Evolutionary conservation across 805 yeast species (phyloP).

Genomic region (Alloascoidea africana): DNA sequence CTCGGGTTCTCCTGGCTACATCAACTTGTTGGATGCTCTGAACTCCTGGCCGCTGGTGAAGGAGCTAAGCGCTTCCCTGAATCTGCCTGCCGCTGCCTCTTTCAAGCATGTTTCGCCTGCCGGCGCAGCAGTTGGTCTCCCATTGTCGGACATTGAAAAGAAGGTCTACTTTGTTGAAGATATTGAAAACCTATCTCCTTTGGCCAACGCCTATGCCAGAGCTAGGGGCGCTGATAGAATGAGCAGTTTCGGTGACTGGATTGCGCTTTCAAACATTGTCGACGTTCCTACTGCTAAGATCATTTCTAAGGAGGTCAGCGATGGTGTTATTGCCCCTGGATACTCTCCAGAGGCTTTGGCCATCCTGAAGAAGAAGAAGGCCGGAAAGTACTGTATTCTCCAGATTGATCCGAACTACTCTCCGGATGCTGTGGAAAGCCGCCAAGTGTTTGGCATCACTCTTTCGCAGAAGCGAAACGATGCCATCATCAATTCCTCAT

Average conservation of each 20-base stretch:
- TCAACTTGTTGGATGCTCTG: constrained; percentile 89
- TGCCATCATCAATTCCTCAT: constrained; percentile 80
- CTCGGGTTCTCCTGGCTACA: constrained; percentile 94
- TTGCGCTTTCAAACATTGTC: constrained; percentile 92
- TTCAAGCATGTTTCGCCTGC: constrained; percentile 99
- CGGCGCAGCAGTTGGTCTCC: constrained; percentile 95
- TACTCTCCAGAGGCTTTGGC: constrained; percentile 85
- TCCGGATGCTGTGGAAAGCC: constrained; percentile 70
- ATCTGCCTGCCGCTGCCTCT: constrained; percentile 96
- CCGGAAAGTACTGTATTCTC: constrained; percentile 91
- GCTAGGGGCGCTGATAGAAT: constrained; percentile 99
- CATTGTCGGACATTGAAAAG: constrained; percentile 82
- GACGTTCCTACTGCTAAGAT: constrained; percentile 94
- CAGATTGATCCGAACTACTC: constrained; percentile 91
- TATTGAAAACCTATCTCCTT: constrained; percentile 88
- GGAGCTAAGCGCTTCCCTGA: constrained; percentile 87
- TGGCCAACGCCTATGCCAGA: constrained; percentile 96
- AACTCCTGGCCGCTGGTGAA: constrained; percentile 98
- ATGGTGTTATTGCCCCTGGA: constrained; percentile 98
- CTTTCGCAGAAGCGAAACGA: constrained; percentile 96
- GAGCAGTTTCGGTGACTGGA: constrained; percentile 98
- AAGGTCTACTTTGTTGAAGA: constrained; percentile 90
- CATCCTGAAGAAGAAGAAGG: constrained; percentile 81
- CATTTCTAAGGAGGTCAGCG: constrained; percentile 93
- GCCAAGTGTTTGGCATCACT: constrained; percentile 93